Evolutionary conservation across 2,329 filamentous ascomycete species (phyloP).

Genomic region (Aspergillus quadricinctus): DNA sequence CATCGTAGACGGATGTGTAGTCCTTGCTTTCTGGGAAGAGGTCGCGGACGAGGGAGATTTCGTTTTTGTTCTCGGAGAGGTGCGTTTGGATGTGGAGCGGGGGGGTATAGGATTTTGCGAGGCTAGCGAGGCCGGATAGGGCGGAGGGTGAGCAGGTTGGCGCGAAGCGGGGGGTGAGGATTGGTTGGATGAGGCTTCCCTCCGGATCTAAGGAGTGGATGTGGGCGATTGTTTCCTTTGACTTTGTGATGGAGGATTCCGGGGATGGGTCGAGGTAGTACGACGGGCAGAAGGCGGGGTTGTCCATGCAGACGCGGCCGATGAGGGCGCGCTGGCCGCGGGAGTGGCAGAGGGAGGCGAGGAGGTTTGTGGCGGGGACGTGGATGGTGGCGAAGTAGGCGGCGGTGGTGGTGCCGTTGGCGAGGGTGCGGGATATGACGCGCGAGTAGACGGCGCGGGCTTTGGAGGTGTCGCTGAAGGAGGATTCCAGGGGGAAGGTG

Average conservation of each 20-base stretch:
- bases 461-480: constrained; percentile 48
- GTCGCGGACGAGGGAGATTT: constrained; percentile 64
- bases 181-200: constrained; percentile 61
- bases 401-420: constrained; percentile 88
- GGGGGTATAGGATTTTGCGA: constrained; percentile 60
- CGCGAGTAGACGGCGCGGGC: constrained; percentile 63
- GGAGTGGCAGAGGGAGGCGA: constrained; percentile 75
- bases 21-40: constrained; percentile 61
- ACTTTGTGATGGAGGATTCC: constrained; percentile 53
- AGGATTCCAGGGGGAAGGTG: constrained; percentile 88
- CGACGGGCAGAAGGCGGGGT: constrained; percentile 58
- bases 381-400: constrained; percentile 93
- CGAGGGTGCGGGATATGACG: constrained; percentile 73
- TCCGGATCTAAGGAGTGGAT: constrained; percentile 49
- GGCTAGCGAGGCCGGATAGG: constrained; percentile 59
- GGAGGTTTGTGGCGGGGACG: constrained; percentile 81
- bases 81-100: constrained; percentile 73
- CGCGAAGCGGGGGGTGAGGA: constrained; percentile 69
- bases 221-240: constrained; percentile 59
- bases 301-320: constrained; percentile 94
- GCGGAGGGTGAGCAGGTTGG: constrained; percentile 50
- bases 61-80: constrained; percentile 74
- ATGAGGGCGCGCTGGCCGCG: constrained; percentile 85
- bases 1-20: constrained; percentile 82
- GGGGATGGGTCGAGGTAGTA: constrained; percentile 74